Evolutionary conservation across 352 stramenopile species (phyloP), one percentile per base, ranked within the genome.

Genomic region (Globisporangium canariense): DNA sequence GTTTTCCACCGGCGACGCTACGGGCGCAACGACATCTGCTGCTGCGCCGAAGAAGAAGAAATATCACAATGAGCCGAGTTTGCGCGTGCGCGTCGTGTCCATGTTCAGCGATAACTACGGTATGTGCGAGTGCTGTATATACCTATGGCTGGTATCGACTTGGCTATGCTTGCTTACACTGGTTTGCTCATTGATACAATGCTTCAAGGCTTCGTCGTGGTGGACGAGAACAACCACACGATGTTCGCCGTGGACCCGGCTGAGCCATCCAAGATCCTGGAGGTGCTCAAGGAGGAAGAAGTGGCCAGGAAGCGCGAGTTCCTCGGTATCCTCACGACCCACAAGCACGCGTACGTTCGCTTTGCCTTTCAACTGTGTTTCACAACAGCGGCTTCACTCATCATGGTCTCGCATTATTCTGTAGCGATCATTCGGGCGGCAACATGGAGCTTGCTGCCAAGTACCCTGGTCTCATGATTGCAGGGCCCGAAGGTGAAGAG

Each of bases 261-360:
- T 0, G 82, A 94, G 62, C 71, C 81, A 1, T 65, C 72, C 46
- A 75, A 78, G 67, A 89, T 94, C 62, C 34, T 93, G 38, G 55
- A 77, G 0, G 82, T 91, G 36, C 62, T 94, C 22, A 73, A 83
- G 59, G 84, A 94, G 66, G 84, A 94, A 56, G 81, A 91, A 36
- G 69, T 70, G 3, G 69, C 65, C 28, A 76, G 73, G 54, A 88
- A 91, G 46, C 84, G 86, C 34, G 70, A 87, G 59, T 92, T 94
- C 47, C 71, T 92, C 14, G 86, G 80, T 4, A 95, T 98, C 40
- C 75, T 98, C 34, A 98, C 91, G 22, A 98, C 94, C 2, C 94
- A 98, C 79, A 96, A 97, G 63, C 94, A 98, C 84, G 75, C 66
- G 87, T 94, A 81, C 53, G 81, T 75, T 18, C 34, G 3, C 3